Base-by-base conservation (phyloP, 371 early-diverging fungal species). In the Nematocida sp. region DNA sequence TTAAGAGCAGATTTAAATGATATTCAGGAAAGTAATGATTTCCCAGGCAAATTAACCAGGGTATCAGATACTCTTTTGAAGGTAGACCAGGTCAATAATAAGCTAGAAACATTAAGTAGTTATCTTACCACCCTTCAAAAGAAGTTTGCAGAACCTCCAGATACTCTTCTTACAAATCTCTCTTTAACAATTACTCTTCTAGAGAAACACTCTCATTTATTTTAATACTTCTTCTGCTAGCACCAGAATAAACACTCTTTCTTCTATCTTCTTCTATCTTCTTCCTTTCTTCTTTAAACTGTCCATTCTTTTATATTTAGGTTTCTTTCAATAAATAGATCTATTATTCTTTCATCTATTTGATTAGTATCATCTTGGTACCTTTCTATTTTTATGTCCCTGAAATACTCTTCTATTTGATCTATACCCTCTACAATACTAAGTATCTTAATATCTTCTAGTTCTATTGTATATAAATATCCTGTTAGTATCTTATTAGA, bases 371-470 rank as follows among this genome's bases (percentile, higher is more conserved):
- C 27, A 13, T 11, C 15, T 43, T 37, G 46, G 35, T 25, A 32
- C 23, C 13, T 34, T 61, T 60, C 45, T 46, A 38, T 46, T 34
- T 58, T 37, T 9, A 60, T 17, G 1, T 70, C 74, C 21, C 60
- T 43, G 37, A 70, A 70, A 13, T 60, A 35, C 17, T 70, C 74
- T n/a, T 31, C 5, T 47, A 61, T 61, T 23, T 70, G 74, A 48
- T 70, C 74, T 31, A 70, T 45, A 5, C 74, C 74, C 41, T 58
- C 60, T 0, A 70, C 58, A 21, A 15, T 61, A 13, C 51, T 60
- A 5, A 70, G 1, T 19, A 70, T 53, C 34, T 46, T 55, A 34
- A 46, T 60, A 32, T 70, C 62, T 25, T 52, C 74, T 35, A 61
- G 46, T 35, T 70, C 74, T 21, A 70, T 49, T 31, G 45, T 11